Base-by-base conservation (phyloP, 2,329 filamentous ascomycete genomes). In the Chaetothyriales sp. region DNA sequence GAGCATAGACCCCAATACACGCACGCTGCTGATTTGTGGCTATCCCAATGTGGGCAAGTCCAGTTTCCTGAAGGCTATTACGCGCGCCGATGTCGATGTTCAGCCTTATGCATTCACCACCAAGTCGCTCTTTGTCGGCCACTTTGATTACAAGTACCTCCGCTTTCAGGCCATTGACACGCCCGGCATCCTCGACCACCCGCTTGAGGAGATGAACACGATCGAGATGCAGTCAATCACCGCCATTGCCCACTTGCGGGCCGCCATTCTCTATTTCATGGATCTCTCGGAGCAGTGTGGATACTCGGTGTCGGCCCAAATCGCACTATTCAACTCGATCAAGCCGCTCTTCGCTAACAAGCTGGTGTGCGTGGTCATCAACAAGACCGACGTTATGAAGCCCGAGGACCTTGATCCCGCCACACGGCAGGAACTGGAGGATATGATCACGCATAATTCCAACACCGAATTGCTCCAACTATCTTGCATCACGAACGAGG, bases 181-280 rank as follows among this genome's bases (percentile, higher is more conserved):
- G 9, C 90, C 90, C n/a, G 92, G 92, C 76, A 95, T 98, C 61
- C 74, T 98, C 55, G 92, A 98, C 63, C 92, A 98, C 68, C 89
- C 90, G 37, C 80, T 98, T 7, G 92, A 97, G 71, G 92, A 97
- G 73, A 98, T 97, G 92, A 95, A 95, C 73, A 97, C 92, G 2
- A 98, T 98, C 66, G 92, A 98, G 72, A 97, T 97, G 88, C 92
- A 97, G 75, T 86, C 86, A 56, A 95, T 98, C 61, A 97, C 90
- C 18, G 92, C 94, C 9, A 95, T 98, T 72, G 92, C 92, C 49
- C 94, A 98, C 74, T 76, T 98, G 66, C 81, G 90, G 63, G 94
- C 89, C 44, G 90, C 90, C 52, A 94, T 98, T 58, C 76, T 97
- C 54, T 97, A 97, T 71, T 97, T 97, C 67, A 95, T 97, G 86